These are phyloP conservation scores for Agastache rugosa DNA, from an alignment of 257 asterid genomes.

Conservation along the genomic window DNA sequence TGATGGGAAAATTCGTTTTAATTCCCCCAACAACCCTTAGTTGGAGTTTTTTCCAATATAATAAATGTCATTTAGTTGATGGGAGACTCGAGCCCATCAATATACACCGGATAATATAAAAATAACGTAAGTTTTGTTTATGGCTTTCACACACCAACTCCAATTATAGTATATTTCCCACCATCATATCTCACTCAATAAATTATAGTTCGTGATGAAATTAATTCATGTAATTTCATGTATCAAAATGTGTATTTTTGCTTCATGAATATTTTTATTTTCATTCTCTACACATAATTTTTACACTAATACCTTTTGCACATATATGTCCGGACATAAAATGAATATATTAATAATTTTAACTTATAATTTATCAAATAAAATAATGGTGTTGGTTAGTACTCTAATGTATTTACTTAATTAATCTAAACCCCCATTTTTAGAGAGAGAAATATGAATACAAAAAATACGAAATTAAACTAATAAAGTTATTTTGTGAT, in stretches of 20 bases:
- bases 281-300: no score
- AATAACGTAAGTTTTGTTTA: not conserved
- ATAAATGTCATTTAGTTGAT: slow-evolving; percentile 5
- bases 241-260: not conserved
- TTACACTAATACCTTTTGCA: no score
- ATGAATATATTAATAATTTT: no score
- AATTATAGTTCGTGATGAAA: not conserved
- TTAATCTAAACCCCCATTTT: no score
- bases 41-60: slow-evolving; percentile 1
- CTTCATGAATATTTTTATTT: not conserved
- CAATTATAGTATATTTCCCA: not conserved
- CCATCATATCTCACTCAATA: not conserved
- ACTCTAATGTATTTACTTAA: no score
- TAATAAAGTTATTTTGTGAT: no score
- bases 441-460: no score
- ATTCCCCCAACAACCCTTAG: not conserved
- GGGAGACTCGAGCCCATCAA: not conserved
- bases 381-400: no score
- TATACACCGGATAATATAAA: not conserved
- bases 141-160: slow-evolving; percentile 4
- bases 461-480: no score
- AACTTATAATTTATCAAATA: no score
- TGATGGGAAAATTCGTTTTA: not conserved
- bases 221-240: no score
- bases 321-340: no score